These are phyloP conservation scores for Apophysomyces variabilis DNA, from an alignment of 371 early-diverging fungal species.

Conservation along the genomic window DNA sequence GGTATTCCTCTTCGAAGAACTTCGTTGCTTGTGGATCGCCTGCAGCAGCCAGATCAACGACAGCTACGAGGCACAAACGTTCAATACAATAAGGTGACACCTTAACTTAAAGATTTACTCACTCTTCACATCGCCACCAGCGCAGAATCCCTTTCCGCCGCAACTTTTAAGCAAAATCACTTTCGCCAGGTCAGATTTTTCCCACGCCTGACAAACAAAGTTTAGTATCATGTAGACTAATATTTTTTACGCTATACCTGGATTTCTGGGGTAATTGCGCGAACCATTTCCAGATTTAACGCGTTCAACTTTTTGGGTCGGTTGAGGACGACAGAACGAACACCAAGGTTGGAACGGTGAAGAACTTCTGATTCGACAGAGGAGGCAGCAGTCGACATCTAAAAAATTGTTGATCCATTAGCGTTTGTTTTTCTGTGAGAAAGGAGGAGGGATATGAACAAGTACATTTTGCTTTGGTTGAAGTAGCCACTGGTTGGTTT, in stretches of 20 bases:
- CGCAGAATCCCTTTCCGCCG: slow-evolving; percentile 89
- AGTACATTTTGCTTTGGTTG: slow-evolving; percentile 13
- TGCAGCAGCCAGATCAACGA: slow-evolving; percentile 47
- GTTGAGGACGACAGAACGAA: slow-evolving; percentile 74
- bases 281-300: slow-evolving; percentile 87
- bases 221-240: background rate
- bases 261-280: slow-evolving; percentile 81
- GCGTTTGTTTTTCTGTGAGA: background rate
- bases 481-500: slow-evolving; percentile 26
- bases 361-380: slow-evolving; percentile 50
- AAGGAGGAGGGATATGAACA: background rate
- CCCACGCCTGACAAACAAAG: slow-evolving; percentile 74
- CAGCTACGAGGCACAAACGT: slow-evolving; percentile 29
- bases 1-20: slow-evolving; percentile 94
- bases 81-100: background rate
- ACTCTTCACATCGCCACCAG: slow-evolving; percentile 96
- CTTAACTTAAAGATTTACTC: slow-evolving; percentile 15
- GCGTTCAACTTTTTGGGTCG: slow-evolving; percentile 90
- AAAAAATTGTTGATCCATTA: slow-evolving; percentile 1
- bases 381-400: slow-evolving; percentile 49
- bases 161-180: slow-evolving; percentile 83
- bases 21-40: slow-evolving; percentile 58
- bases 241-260: slow-evolving; percentile 48
- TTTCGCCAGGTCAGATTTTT: slow-evolving; percentile 86
- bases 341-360: slow-evolving; percentile 43